Percentiles rank a stretch among this genome's conserved stretches.
Evolutionary conservation across 495 filamentous ascomycete species (phyloP).

Genomic region (Trichoderma reesei): DNA sequence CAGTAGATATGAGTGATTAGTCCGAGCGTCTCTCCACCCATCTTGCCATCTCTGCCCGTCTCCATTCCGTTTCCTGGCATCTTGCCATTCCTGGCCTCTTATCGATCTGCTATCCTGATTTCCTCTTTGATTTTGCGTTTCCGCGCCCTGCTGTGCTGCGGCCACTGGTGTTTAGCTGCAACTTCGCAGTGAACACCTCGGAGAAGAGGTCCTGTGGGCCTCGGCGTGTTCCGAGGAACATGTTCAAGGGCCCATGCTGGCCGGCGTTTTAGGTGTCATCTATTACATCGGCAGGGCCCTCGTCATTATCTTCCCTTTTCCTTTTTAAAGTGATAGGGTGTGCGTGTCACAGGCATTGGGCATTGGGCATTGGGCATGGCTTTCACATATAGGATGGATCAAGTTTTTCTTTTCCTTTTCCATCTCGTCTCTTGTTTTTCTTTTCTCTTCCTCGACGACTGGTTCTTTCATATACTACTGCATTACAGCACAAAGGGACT

Average conservation of each 20-base stretch:
- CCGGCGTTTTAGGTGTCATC: conserved; percentile 5
- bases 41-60: neutral
- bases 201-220: neutral
- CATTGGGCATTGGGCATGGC: conserved; percentile 7
- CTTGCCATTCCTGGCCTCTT: neutral
- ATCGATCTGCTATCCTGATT: no score
- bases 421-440: conserved; percentile 9
- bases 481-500: neutral
- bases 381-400: conserved; percentile 10
- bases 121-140: neutral
- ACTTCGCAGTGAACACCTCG: neutral
- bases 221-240: neutral
- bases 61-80: neutral
- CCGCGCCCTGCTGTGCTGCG: neutral
- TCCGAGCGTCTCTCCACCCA: conserved; percentile 1
- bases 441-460: conserved; percentile 11
- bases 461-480: conserved; percentile 1
- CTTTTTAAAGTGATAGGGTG: conserved; percentile 6
- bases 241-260: neutral
- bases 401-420: neutral
- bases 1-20: no score
- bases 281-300: conserved; percentile 5
- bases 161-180: neutral
- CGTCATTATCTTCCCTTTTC: no score
- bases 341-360: conserved; percentile 6